Evolutionary conservation across 225 moss, liverwort and hornwort genomes (phyloP).

Genomic region (Straminergon stramineum): DNA sequence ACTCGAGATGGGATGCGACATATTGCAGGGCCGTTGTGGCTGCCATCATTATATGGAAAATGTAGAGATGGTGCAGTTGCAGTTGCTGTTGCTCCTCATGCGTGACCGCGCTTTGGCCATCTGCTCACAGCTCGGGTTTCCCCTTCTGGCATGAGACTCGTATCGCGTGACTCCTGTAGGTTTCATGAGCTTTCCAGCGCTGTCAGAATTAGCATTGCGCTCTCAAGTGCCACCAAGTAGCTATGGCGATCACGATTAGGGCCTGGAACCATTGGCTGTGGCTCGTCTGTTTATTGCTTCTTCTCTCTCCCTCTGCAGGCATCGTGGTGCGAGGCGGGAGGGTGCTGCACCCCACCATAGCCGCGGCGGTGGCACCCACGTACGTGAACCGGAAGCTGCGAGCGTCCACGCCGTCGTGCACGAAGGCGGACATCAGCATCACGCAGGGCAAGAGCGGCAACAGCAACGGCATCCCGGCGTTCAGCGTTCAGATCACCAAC

Average conservation of each 20-base stretch:
- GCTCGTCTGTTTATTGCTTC: neutral
- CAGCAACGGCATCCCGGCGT: slow-evolving; percentile 81
- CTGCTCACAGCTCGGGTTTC: neutral
- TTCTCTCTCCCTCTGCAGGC: neutral
- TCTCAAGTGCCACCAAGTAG: slow-evolving; percentile 19
- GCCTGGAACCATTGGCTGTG: slow-evolving; percentile 5
- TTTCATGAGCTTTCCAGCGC: slow-evolving; percentile 29
- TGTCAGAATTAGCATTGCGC: slow-evolving; percentile 31
- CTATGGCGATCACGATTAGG: slow-evolving; percentile 35
- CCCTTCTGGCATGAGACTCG: slow-evolving; percentile 21
- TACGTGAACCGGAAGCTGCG: slow-evolving; percentile 53
- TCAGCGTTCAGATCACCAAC: slow-evolving; percentile 87
- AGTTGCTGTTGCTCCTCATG: neutral
- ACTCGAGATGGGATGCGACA: slow-evolving; percentile 24
- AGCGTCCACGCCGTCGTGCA: slow-evolving; percentile 45
- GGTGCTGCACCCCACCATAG: neutral
- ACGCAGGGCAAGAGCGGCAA: slow-evolving; percentile 51
- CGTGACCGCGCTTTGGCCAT: neutral
- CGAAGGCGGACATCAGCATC: slow-evolving; percentile 54
- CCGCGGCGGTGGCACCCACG: slow-evolving; percentile 8
- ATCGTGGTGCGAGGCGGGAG: neutral
- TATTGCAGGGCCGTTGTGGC: slow-evolving; percentile 19
- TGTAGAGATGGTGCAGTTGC: slow-evolving; percentile 5
- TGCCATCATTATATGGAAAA: slow-evolving; percentile 20
- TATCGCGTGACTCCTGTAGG: slow-evolving; percentile 16